Conservation (phyloP, 257 asterid genomes). For the Verbena officinalis region DNA sequence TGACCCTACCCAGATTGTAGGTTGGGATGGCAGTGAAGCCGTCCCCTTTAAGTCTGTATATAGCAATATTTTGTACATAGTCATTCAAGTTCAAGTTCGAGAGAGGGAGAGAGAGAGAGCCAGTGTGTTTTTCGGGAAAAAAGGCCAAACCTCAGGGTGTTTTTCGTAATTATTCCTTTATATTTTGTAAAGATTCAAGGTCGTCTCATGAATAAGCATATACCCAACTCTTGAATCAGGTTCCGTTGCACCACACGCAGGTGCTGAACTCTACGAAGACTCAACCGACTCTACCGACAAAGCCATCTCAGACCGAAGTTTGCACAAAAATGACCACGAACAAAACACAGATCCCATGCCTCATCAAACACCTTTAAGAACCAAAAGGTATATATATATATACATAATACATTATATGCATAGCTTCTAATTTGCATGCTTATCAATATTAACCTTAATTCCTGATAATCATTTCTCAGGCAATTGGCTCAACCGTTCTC, state of each 20-base stretch:
- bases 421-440: background rate
- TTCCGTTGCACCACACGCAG: slow-evolving; percentile 40
- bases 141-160: no score
- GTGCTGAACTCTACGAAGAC: slow-evolving; percentile 59
- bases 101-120: no score
- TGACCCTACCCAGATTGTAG: background rate
- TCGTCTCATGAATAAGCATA: no score
- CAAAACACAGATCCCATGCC: slow-evolving; percentile 45
- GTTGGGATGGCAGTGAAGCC: no score
- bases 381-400: slow-evolving; percentile 46
- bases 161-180: no score
- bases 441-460: background rate
- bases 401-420: background rate
- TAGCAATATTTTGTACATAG: no score
- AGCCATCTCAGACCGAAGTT: slow-evolving; percentile 34
- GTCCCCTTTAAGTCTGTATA: no score
- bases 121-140: no score
- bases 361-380: slow-evolving; percentile 63
- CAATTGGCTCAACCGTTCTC: slow-evolving; percentile 33
- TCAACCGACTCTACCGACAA: slow-evolving; percentile 42
- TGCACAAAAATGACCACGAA: slow-evolving; percentile 40
- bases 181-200: no score
- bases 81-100: no score
- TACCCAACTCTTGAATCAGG: slow-evolving; percentile 41
- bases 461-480: slow-evolving; percentile 27